Evolutionary conservation across 257 asterid genomes (phyloP), one percentile per base, ranked within the genome.

Genomic region (Jacaranda copaia): DNA sequence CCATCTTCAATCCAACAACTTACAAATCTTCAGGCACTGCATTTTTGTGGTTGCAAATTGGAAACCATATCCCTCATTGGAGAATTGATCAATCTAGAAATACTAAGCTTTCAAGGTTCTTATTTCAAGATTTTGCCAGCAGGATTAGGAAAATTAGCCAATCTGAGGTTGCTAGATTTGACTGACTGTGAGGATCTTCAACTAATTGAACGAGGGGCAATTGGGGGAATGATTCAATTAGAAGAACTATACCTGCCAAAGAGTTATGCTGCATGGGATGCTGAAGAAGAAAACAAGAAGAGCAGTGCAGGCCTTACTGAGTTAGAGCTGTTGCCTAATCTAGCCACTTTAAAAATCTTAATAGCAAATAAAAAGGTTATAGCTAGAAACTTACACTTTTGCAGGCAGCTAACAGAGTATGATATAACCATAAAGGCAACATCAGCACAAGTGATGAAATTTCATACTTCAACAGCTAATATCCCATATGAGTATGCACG

Each of bases 171-270:
- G 38, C 66, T 76, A 60, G 82, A 77, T 72, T 43, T 81, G 53
- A 52, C 73, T 48, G 60, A 43, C 8, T 72, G 79, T 6, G 1
- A 5, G 7, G 0, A 5, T 10, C 66, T 77, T 62, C 25, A 59
- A 53, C n/a, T 32, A 32, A 81, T 76, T 66, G 38, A 35, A 16
- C 72, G 36, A 8, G 69, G 75, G 70, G 72, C 56, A 32, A 6
- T 81, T 15, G 70, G 76, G 10, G 36, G 73, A 43, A 32, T 81
- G 48, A 45, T 52, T 8, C 45, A 52, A 32, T 71, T 81, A 61
- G 74, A 81, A 55, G 85, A 81, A 70, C 43, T 81, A 4, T 61
- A 66, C 35, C 38, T 77, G 20, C 12, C 76, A 72, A 72, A 56
- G 25, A 56, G 20, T 12, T 39, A 53, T 57, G 19, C 35, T 16